Conservation (phyloP, 2,329 filamentous ascomycete genomes). For the Colletotrichum musae region DNA sequence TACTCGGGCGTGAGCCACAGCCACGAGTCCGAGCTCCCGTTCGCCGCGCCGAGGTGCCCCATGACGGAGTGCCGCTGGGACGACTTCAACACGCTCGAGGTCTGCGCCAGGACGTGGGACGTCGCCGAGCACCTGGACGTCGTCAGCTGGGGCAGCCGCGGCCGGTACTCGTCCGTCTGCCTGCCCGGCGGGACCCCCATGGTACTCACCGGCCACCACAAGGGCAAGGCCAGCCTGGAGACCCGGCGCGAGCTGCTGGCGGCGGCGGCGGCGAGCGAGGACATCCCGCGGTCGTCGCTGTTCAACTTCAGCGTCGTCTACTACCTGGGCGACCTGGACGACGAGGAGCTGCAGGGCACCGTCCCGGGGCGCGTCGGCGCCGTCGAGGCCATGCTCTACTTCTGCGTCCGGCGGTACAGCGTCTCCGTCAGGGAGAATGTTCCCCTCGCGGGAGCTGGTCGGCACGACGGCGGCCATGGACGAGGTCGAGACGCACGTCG, state of each 20-base stretch:
- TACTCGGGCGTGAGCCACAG: conserved; percentile 20
- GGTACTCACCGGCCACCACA: conserved; percentile 1
- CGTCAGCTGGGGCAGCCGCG: not conserved
- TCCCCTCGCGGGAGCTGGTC: no score
- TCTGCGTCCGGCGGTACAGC: no score
- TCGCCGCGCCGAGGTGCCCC: conserved; percentile 7
- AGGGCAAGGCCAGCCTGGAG: not conserved
- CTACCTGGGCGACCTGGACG: not conserved
- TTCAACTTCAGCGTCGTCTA: conserved; percentile 28
- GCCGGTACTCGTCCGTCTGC: not conserved
- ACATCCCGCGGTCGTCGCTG: conserved; percentile 9
- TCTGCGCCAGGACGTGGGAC: conserved; percentile 23
- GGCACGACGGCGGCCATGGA: no score
- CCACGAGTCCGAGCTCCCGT: conserved; percentile 1
- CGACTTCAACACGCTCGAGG: not conserved
- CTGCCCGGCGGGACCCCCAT: conserved; percentile 2
- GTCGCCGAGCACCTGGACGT: conserved; percentile 5
- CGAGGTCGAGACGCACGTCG: no score
- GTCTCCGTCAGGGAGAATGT: no score
- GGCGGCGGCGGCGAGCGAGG: not conserved
- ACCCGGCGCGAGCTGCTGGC: not conserved
- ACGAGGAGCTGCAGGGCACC: not conserved
- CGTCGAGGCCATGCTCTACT: conserved; percentile 35
- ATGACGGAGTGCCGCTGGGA: conserved; percentile 13
- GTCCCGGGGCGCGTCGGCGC: conserved; percentile 19